A percentile compares a stretch with the other conserved stretches of the same genome.
Evolutionary conservation across 1,284 basidiomycete species (phyloP).

Genomic region (Melampsora larici-populina): DNA sequence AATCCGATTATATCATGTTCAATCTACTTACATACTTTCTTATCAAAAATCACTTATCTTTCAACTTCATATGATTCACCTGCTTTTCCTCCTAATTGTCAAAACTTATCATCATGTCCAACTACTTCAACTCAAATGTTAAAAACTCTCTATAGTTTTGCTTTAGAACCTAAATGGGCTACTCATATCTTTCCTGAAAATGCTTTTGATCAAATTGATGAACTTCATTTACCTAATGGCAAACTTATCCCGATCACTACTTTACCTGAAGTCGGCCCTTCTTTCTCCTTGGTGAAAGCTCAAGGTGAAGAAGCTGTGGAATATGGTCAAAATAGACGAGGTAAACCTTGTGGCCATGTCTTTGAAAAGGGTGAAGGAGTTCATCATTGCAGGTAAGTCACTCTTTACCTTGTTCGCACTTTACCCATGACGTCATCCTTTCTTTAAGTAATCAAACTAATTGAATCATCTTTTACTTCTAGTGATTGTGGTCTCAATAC

Average conservation of each 20-base stretch:
- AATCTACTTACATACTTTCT: constrained; percentile 31
- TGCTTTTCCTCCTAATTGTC: constrained; percentile 22
- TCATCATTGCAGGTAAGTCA: constrained; percentile 50
- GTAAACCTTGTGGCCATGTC: constrained; percentile 49
- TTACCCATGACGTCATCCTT: not conserved
- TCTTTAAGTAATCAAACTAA: constrained; percentile 4
- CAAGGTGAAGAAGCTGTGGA: constrained; percentile 39
- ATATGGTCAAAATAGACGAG: constrained; percentile 34
- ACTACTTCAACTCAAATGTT: constrained; percentile 18
- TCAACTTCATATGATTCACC: constrained; percentile 20
- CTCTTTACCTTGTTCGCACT: not conserved
- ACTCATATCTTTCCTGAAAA: constrained; percentile 31
- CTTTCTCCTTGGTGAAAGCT: constrained; percentile 23
- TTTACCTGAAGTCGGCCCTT: constrained; percentile 16
- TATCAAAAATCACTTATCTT: constrained; percentile 38
- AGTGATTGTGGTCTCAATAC: constrained; percentile 86
- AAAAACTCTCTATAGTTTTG: constrained; percentile 30
- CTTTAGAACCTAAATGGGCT: constrained; percentile 30
- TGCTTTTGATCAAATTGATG: constrained; percentile 14
- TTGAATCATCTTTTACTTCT: constrained; percentile 29
- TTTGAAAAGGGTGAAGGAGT: constrained; percentile 54
- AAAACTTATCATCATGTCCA: constrained; percentile 23
- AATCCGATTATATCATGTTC: not conserved
- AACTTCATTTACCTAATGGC: not conserved
- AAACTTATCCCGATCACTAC: constrained; percentile 5